Evolutionary conservation across 164 flowering plant genomes (phyloP).

Genomic region (Berberis thunbergii): DNA sequence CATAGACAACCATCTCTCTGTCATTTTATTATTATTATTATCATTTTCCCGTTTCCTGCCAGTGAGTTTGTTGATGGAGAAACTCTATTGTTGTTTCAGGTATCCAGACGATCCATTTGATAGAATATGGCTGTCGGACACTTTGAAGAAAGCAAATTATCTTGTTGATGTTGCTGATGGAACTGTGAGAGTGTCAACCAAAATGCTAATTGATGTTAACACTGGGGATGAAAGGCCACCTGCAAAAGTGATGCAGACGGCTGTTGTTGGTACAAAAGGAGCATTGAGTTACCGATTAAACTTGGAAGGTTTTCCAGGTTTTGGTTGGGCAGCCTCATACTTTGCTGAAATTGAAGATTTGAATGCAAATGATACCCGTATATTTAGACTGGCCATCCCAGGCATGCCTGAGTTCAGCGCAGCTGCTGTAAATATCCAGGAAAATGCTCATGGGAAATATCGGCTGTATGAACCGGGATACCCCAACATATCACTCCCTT

Average conservation of each 20-base stretch:
- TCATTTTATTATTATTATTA: too few species aligned
- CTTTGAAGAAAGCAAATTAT: conserved; percentile 75
- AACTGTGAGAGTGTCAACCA: conserved; percentile 70
- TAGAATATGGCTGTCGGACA: conserved; percentile 91
- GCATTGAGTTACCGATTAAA: conserved; percentile 77
- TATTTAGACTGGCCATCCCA: conserved; percentile 73
- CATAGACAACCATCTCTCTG: neutral
- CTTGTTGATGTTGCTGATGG: conserved; percentile 96
- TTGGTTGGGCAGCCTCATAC: conserved; percentile 90
- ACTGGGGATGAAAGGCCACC: conserved; percentile 64
- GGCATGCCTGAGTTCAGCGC: conserved; percentile 60
- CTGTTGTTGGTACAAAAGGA: conserved; percentile 92
- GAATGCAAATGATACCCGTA: conserved; percentile 49
- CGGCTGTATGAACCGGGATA: conserved; percentile 90
- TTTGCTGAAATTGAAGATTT: conserved; percentile 94
- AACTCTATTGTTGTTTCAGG: conserved; percentile 34
- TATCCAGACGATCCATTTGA: conserved; percentile 98
- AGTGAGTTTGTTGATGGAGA: neutral
- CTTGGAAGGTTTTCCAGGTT: conserved; percentile 90
- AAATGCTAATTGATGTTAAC: conserved; percentile 44
- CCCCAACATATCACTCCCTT: conserved; percentile 71
- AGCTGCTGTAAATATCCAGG: conserved; percentile 73
- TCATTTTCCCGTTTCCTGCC: too few species aligned
- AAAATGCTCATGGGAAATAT: conserved; percentile 85
- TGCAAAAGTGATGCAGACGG: conserved; percentile 95